A percentile compares a stretch with the other conserved stretches of the same genome.
Evolutionary conservation across 2,329 filamentous ascomycete species (phyloP).

Genomic region (Ophiosphaerella herpotricha): DNA sequence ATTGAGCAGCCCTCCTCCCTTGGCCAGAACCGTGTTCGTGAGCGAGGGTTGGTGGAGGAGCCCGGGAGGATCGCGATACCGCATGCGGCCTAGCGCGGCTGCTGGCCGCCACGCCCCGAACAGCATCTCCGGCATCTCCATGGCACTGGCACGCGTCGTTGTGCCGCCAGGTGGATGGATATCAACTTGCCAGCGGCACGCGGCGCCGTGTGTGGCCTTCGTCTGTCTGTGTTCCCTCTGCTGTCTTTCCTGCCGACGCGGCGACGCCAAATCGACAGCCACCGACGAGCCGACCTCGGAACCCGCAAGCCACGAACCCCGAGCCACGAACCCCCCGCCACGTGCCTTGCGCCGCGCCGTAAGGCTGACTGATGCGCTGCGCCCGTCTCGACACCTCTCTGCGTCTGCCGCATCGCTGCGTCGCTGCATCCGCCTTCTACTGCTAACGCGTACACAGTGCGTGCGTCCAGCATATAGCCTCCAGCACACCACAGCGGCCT

Average conservation of each 20-base stretch:
- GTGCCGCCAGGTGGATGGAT: too few species aligned
- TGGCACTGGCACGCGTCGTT: too few species aligned
- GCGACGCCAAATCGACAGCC: constrained; percentile 1
- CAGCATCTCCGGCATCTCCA: constrained; percentile 43
- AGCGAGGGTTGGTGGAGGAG: constrained; percentile 7
- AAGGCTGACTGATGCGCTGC: constrained; percentile 18
- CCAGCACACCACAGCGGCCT: neutral
- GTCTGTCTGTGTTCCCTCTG: neutral
- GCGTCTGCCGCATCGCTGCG: too few species aligned
- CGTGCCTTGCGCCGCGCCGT: constrained; percentile 5
- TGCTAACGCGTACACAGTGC: constrained; percentile 5
- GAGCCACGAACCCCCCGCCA: constrained; percentile 17
- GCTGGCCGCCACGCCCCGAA: constrained; percentile 31
- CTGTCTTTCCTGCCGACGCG: neutral
- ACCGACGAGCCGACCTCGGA: constrained; percentile 18
- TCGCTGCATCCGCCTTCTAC: neutral
- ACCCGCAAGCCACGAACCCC: constrained; percentile 13
- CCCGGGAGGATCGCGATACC: constrained; percentile 17
- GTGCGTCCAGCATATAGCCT: neutral
- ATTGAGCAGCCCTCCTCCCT: neutral
- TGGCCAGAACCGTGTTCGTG: neutral
- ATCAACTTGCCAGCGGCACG: too few species aligned
- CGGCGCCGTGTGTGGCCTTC: neutral
- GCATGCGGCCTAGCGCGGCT: constrained; percentile 5
- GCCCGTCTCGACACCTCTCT: too few species aligned